Evolutionary conservation across 495 filamentous ascomycete species (phyloP), one percentile per base, ranked within the genome.

Genomic region (Talaromyces liani): DNA sequence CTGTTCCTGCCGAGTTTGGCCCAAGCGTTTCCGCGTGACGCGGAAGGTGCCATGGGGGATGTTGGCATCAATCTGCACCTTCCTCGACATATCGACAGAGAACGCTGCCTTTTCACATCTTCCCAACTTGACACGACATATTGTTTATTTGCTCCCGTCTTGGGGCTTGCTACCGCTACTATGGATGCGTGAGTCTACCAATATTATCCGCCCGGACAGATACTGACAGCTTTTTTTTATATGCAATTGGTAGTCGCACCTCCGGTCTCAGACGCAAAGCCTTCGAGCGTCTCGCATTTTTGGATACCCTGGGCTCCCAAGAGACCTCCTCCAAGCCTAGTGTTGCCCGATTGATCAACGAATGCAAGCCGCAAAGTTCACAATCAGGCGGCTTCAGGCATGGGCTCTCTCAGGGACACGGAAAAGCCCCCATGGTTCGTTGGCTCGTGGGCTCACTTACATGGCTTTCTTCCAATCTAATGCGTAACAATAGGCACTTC

Each of bases 221-320:
- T 27, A 55, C 29, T 45, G 60, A 51, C n/a, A 16, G 22, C 34
- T 16, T 29, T n/a, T 27, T 47, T 58, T n/a, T 16, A 29, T 59
- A 39, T 59, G 24, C 18, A 8, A n/a, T 41, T n/a, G 56, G 61
- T 51, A 80, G 78, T 29, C 69, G 75, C 29, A 72, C 72, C 39
- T 67, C 66, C 63, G 71, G 82, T 62, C 82, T 88, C 61, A 84
- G 87, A 73, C 79, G 79, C 62, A 79, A 80, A 55, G 89, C 90
- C 39, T 77, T 93, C 66, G 80, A 88, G 74, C 90, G 88, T 72
- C 86, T 93, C 63, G 89, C 88, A 63, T 79, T 78, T 10, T 66
- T 80, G 58, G 76, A 54, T 49, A 49, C 60, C n/a, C 20, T 53
- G 8, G 27, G 25, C 29, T 33, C 56, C 56, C 56, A 58, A 18